phyloP scores from a whole-genome alignment of 2,329 filamentous ascomycete genomes.

The Hypoxylon sp. region DNA sequence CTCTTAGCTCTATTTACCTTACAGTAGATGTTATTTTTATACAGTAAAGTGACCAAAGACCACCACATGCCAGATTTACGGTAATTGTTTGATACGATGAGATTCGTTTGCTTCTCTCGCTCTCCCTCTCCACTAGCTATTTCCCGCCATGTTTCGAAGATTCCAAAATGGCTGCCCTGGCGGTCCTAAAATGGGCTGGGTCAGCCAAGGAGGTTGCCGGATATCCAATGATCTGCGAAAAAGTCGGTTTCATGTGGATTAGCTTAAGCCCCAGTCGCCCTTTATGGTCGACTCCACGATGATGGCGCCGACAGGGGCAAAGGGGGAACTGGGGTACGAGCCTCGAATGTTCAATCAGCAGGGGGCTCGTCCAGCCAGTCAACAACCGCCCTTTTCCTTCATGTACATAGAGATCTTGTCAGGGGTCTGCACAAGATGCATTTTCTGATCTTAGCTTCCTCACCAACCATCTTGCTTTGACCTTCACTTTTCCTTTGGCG shows the following conservation, averaged over 20 bases:
- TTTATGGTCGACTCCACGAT: slow-evolving; percentile 35
- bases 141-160: slow-evolving; percentile 45
- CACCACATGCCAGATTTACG: slow-evolving; percentile 8
- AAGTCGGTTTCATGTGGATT: slow-evolving; percentile 43
- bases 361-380: slow-evolving; percentile 36
- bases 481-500: slow-evolving; percentile 45
- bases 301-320: slow-evolving; percentile 36
- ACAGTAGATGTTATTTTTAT: slow-evolving; percentile 12
- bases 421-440: slow-evolving; percentile 41
- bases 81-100: slow-evolving; percentile 17
- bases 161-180: slow-evolving; percentile 35
- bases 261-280: slow-evolving; percentile 26
- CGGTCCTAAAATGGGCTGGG: slow-evolving; percentile 23
- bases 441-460: slow-evolving; percentile 47
- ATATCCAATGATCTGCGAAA: slow-evolving; percentile 42
- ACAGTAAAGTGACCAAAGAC: not conserved
- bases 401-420: slow-evolving; percentile 39
- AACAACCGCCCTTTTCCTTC: slow-evolving; percentile 34
- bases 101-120: slow-evolving; percentile 15
- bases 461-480: slow-evolving; percentile 47
- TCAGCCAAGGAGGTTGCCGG: slow-evolving; percentile 25
- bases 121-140: slow-evolving; percentile 18
- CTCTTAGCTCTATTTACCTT: slow-evolving; percentile 15
- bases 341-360: slow-evolving; percentile 34
- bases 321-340: slow-evolving; percentile 38